Conservation (phyloP, 164 flowering plant species). For the Stephania cephalantha region DNA sequence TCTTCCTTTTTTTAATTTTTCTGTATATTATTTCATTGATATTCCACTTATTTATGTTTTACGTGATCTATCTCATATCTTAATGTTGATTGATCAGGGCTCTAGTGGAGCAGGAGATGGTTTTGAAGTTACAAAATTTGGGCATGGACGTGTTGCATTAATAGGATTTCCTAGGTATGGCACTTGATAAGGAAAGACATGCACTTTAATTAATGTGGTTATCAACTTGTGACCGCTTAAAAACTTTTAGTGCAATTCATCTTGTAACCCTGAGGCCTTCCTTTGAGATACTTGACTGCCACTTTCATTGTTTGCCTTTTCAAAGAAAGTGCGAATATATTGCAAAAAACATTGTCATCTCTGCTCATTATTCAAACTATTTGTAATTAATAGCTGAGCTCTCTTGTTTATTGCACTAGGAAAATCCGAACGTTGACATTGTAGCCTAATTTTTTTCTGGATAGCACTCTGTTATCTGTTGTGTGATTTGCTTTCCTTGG, state of each 20-base stretch:
- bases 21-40: neutral
- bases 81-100: constrained; percentile 45
- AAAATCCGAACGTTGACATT: neutral
- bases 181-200: constrained; percentile 1
- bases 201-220: neutral
- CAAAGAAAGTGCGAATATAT: neutral
- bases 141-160: constrained; percentile 96
- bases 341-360: neutral
- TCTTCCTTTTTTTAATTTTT: neutral
- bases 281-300: neutral
- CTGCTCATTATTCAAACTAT: neutral
- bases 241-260: neutral
- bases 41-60: neutral
- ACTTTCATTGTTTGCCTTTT: neutral
- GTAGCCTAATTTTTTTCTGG: neutral
- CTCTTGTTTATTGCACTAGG: neutral
- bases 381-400: neutral
- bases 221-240: neutral
- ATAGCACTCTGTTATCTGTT: neutral
- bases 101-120: constrained; percentile 98
- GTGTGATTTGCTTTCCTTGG: neutral
- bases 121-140: constrained; percentile 98
- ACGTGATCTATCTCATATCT: neutral
- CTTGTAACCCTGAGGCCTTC: neutral
- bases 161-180: constrained; percentile 97